phyloP scores from a whole-genome alignment of 2,329 filamentous ascomycete genomes.

The Trichoderma endophyticum region DNA sequence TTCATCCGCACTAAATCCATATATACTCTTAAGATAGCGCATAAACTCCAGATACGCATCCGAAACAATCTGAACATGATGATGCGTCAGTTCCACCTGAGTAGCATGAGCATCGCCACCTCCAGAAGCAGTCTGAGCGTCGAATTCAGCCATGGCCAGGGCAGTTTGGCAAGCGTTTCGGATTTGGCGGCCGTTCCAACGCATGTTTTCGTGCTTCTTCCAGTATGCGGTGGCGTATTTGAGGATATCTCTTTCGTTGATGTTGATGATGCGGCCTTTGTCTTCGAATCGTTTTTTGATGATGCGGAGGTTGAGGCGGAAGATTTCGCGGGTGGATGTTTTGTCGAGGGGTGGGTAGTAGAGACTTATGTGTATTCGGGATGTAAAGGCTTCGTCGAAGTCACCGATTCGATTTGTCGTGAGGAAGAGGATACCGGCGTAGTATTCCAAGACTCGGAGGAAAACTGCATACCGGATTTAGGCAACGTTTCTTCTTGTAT shows the following conservation, averaged over 20 bases:
- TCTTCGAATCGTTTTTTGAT: constrained; percentile 22
- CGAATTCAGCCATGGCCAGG: constrained; percentile 33
- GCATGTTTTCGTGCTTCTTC: not conserved
- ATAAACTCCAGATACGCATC: constrained; percentile 25
- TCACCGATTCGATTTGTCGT: constrained; percentile 36
- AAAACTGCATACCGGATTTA: constrained; percentile 27
- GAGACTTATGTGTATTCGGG: constrained; percentile 34
- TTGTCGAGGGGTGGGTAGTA: constrained; percentile 26
- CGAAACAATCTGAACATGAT: constrained; percentile 24
- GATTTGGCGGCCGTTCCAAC: constrained; percentile 23
- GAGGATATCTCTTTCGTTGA: not conserved
- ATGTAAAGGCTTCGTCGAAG: constrained; percentile 38
- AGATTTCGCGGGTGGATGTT: constrained; percentile 12
- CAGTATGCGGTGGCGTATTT: not conserved
- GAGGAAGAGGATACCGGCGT: constrained; percentile 35
- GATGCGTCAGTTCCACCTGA: constrained; percentile 19
- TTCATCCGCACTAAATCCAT: not conserved
- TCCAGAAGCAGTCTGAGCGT: constrained; percentile 26
- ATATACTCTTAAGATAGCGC: constrained; percentile 22
- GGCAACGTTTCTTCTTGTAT: not conserved
- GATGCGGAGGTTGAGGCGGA: constrained; percentile 21
- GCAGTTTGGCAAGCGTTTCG: constrained; percentile 21
- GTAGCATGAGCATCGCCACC: constrained; percentile 1
- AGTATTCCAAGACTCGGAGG: constrained; percentile 36
- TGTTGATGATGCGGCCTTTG: not conserved